These are phyloP conservation scores for Phytophthora crassamura DNA, from an alignment of 352 stramenopile species.

Conservation along the genomic window DNA sequence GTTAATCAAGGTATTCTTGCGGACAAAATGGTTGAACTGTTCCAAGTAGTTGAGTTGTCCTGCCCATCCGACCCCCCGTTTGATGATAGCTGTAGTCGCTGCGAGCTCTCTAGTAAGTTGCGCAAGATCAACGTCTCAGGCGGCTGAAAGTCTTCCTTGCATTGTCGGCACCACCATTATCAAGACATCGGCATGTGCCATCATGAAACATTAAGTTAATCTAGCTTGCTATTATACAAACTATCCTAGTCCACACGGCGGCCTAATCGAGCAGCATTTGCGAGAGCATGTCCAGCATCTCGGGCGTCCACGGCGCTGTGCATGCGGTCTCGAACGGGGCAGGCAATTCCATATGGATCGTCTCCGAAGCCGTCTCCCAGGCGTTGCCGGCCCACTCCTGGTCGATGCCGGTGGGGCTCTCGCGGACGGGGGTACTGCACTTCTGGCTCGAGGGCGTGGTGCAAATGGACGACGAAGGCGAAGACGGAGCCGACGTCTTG, in stretches of 20 bases:
- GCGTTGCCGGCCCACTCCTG: conserved; percentile 32
- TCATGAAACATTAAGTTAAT: no score
- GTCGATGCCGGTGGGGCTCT: conserved; percentile 43
- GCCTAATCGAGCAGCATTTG: conserved; percentile 44
- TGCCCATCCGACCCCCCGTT: no score
- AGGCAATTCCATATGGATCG: conserved; percentile 24
- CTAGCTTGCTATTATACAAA: conserved; percentile 24
- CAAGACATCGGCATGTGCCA: conserved; percentile 15
- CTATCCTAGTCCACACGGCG: conserved; percentile 19
- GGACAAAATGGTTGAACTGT: no score
- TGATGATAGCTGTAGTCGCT: no score
- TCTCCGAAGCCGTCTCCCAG: conserved; percentile 29
- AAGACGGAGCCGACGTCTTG: conserved; percentile 12
- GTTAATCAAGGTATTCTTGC: no score
- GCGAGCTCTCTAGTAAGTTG: not conserved
- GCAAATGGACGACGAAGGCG: conserved; percentile 24
- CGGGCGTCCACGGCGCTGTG: conserved; percentile 43
- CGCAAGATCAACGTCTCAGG: not conserved
- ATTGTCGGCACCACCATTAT: conserved; percentile 1
- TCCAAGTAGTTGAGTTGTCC: no score
- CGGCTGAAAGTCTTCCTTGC: not conserved
- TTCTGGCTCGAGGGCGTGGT: conserved; percentile 33
- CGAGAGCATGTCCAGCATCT: conserved; percentile 51
- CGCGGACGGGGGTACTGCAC: conserved; percentile 21
- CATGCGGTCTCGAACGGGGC: conserved; percentile 36